Base-by-base conservation (phyloP, 768 basidiomycete genomes). In the Amanita pseudoporphyria region DNA sequence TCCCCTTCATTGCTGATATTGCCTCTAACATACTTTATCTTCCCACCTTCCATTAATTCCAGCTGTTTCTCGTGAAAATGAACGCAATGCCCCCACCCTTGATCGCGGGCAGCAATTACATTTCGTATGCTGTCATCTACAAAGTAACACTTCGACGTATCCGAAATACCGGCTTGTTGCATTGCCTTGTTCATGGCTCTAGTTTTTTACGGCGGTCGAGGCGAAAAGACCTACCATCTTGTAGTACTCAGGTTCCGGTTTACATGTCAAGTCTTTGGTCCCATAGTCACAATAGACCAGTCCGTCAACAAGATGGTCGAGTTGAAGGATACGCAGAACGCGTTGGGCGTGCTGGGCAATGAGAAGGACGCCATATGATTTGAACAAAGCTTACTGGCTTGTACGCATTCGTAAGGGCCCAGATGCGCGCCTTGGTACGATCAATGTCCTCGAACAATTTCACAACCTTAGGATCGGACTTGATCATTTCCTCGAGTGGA, bases 361-460 rank as follows among this genome's bases (percentile, higher is more conserved):
- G 7, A 52, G 47, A 16, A 36, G 55, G 55, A 57, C 42, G 48
- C 37, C 49, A 28, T 26, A 6, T 21, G n/a, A 30, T 33, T 12
- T 14, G 9, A 16, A 19, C 30, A 37, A 39, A 31, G 64, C 72
- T 39, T 63, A 89, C 89, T 19, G 77, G 70, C 49, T 72, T 71
- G 62, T 90, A 91, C 9, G 90, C 90, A 59, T 93, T 93, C 3
- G 90, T 93, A 37, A 92, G 65, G 2, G 77, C 87, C 89, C 89
- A 92, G 4, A 92, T 80, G n/a, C 79, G 76, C 7, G 72, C 78
- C 62, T 86, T 90, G 24, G 70, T 73, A 41, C 81, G 77, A 59
- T 93, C 87, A 26, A 93, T 79, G 59, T 92, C 87, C 61, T 84
- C 67, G 45, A 93, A 73, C 5, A 93, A 73, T 57, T 80, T 75